Conservation (phyloP, 345 rosid genomes). For the Theobroma cacao region DNA sequence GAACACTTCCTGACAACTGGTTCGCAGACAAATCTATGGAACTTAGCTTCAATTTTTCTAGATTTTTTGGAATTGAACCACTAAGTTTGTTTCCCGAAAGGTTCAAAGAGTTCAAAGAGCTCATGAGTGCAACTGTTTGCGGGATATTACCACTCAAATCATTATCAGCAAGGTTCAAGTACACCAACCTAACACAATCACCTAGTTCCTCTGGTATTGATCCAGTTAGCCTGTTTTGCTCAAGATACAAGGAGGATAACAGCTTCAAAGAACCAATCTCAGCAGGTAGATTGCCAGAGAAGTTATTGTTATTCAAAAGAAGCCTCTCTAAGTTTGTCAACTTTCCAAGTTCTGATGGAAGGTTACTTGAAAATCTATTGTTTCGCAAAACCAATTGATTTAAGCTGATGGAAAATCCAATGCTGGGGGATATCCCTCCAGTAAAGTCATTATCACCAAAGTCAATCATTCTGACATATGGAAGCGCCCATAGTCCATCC, state of each 20-base stretch:
- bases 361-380: slow-evolving; percentile 64
- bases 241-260: slow-evolving; percentile 70
- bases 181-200: slow-evolving; percentile 55
- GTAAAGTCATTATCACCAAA: slow-evolving; percentile 62
- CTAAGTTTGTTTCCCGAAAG: slow-evolving; percentile 65
- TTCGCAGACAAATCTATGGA: slow-evolving; percentile 73
- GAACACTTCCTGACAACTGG: slow-evolving; percentile 58
- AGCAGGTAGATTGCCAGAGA: slow-evolving; percentile 60
- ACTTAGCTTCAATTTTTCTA: slow-evolving; percentile 67
- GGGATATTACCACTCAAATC: slow-evolving; percentile 63
- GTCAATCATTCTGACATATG: slow-evolving; percentile 57
- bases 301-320: slow-evolving; percentile 46
- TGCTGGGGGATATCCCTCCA: slow-evolving; percentile 51
- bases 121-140: slow-evolving; percentile 30
- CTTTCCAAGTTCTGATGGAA: slow-evolving; percentile 64
- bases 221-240: slow-evolving; percentile 61
- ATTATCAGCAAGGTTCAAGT: slow-evolving; percentile 74
- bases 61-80: slow-evolving; percentile 53
- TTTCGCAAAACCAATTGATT: slow-evolving; percentile 53
- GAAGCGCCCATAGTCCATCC: slow-evolving; percentile 67
- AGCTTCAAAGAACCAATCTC: slow-evolving; percentile 51
- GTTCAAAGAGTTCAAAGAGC: slow-evolving; percentile 70
- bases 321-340: slow-evolving; percentile 56
- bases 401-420: slow-evolving; percentile 46
- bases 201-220: slow-evolving; percentile 51